A percentile compares a stretch with the other conserved stretches of the same genome.
Conservation (phyloP, 768 basidiomycete species). For the Pisolithus tinctorius region DNA sequence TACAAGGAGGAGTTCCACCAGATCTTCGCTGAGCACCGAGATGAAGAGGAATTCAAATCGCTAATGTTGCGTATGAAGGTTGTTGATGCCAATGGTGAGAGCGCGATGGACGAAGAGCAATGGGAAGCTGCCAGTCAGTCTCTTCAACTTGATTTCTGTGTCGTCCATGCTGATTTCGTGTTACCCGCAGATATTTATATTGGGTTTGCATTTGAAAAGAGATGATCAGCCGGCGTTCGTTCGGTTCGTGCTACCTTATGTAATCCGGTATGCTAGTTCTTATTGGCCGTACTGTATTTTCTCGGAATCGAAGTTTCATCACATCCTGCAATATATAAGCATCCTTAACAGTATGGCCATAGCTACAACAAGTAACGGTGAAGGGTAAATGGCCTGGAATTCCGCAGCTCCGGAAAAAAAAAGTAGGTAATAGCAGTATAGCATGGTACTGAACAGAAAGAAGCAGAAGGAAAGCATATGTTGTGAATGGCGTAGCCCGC, state of each 20-base stretch:
- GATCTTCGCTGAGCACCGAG: slow-evolving; percentile 75
- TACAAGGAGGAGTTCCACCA: slow-evolving; percentile 91
- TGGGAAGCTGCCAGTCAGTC: slow-evolving; percentile 98
- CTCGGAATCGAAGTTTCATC: no score
- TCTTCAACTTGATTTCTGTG: neutral
- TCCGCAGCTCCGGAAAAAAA: slow-evolving; percentile 9
- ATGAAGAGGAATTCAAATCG: slow-evolving; percentile 73
- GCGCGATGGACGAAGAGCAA: slow-evolving; percentile 89
- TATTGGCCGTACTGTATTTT: no score
- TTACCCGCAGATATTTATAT: slow-evolving; percentile 73
- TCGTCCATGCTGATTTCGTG: neutral
- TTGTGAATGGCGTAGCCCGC: neutral
- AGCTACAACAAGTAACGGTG: neutral
- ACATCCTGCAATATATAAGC: no score
- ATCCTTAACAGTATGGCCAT: neutral
- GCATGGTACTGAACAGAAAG: neutral
- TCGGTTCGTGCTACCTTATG: neutral
- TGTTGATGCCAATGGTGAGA: slow-evolving; percentile 77
- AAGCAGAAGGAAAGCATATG: slow-evolving; percentile 8
- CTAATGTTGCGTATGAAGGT: slow-evolving; percentile 90
- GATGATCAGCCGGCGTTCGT: slow-evolving; percentile 14
- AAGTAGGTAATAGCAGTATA: slow-evolving; percentile 1
- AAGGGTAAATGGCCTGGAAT: neutral
- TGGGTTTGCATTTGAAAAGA: slow-evolving; percentile 86
- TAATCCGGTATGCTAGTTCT: neutral